A percentile compares a stretch with the other conserved stretches of the same genome.
Conservation (phyloP, 2,329 filamentous ascomycete species). For the Pseudomassariella vexata region DNA sequence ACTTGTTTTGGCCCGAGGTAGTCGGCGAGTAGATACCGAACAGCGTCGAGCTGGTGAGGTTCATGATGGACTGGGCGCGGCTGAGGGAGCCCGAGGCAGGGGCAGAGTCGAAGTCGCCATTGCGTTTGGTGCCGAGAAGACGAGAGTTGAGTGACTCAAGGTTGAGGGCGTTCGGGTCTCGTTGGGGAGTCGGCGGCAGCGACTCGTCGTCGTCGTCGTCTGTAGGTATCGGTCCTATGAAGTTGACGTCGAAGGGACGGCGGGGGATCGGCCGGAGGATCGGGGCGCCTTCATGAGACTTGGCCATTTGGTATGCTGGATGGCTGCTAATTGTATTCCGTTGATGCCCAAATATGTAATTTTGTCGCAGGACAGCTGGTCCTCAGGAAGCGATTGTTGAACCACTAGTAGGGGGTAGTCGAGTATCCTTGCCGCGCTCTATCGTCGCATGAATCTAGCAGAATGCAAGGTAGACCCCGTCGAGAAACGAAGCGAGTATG, state of each 20-base stretch:
- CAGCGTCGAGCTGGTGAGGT: constrained; percentile 83
- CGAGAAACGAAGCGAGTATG: too few species aligned
- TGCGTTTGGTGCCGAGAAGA: constrained; percentile 17
- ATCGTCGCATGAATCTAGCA: too few species aligned
- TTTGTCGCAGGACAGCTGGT: too few species aligned
- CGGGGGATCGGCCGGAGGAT: constrained; percentile 66
- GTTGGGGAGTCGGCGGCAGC: constrained; percentile 29
- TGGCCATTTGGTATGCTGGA: too few species aligned
- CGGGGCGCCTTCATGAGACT: constrained; percentile 42
- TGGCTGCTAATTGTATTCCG: too few species aligned
- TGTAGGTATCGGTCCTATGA: constrained; percentile 39
- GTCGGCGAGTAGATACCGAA: constrained; percentile 83
- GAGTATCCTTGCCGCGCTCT: too few species aligned
- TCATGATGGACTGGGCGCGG: constrained; percentile 72
- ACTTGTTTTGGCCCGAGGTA: constrained; percentile 44
- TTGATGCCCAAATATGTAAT: too few species aligned
- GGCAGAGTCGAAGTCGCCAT: constrained; percentile 11
- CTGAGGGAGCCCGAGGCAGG: constrained; percentile 39
- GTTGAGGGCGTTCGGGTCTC: constrained; percentile 41
- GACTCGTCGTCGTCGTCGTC: constrained; percentile 25
- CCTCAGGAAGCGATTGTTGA: too few species aligned
- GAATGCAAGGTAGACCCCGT: too few species aligned
- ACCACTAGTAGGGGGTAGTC: too few species aligned
- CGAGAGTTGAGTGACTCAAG: constrained; percentile 29
- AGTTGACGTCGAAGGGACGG: constrained; percentile 61